phyloP scores from a whole-genome alignment of 2,329 filamentous ascomycete species.

The Chalaropsis thielavioides region DNA sequence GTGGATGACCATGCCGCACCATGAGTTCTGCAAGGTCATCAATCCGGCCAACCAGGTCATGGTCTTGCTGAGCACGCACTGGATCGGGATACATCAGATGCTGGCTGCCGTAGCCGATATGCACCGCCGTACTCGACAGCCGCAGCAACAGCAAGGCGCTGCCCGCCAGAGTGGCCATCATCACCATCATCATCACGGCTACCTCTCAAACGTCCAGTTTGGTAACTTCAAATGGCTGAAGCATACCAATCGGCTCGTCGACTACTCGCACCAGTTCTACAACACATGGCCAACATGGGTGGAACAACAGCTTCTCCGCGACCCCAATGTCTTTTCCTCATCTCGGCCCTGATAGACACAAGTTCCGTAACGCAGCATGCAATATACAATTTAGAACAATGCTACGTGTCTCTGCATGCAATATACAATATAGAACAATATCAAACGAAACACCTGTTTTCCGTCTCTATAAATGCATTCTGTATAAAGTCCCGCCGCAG shows the following conservation, averaged over 20 bases:
- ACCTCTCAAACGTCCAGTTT: conserved; percentile 23
- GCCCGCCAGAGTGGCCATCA: not conserved
- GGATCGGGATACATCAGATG: conserved; percentile 40
- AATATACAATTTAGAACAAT: not conserved
- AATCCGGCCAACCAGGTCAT: conserved; percentile 33
- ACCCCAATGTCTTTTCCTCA: conserved; percentile 33
- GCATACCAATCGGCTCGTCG: conserved; percentile 35
- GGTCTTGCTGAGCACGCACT: conserved; percentile 37
- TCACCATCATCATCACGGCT: not conserved
- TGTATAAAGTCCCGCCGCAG: too few species aligned
- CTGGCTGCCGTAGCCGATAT: conserved; percentile 34
- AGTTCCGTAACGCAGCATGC: not conserved
- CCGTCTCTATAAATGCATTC: too few species aligned
- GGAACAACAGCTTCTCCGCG: conserved; percentile 33
- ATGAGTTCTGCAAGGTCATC: conserved; percentile 36
- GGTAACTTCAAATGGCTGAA: conserved; percentile 38
- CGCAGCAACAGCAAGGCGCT: not conserved
- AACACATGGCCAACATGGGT: conserved; percentile 43
- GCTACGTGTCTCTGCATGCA: not conserved
- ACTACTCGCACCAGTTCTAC: conserved; percentile 31
- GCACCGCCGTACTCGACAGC: conserved; percentile 17
- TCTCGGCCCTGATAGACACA: conserved; percentile 17
- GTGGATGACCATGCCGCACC: conserved; percentile 44
- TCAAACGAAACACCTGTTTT: not conserved
- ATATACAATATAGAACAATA: not conserved